These are phyloP conservation scores for Gossypium schwendimanii DNA, from an alignment of 441 rosid genomes.

Conservation along the genomic window DNA sequence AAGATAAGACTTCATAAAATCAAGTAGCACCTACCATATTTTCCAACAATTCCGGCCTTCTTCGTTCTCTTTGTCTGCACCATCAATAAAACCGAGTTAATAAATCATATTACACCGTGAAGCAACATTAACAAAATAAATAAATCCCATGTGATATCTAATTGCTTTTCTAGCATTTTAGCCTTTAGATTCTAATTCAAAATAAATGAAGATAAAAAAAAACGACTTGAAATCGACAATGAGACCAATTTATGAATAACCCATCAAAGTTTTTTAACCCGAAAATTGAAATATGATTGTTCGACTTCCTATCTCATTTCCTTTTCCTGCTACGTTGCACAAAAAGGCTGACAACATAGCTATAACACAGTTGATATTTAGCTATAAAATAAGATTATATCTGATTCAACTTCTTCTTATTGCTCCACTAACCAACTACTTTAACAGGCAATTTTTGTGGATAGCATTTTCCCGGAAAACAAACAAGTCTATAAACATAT, in stretches of 20 bases:
- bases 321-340: not conserved
- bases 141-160: not conserved
- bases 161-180: not conserved
- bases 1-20: not conserved
- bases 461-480: not conserved
- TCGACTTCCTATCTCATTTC: not conserved
- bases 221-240: not conserved
- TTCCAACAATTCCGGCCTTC: slow-evolving; percentile 48
- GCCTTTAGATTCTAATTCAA: not conserved
- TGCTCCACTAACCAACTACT: not conserved
- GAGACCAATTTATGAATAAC: not conserved
- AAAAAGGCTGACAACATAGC: not conserved
- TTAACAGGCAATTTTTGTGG: not conserved
- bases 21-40: slow-evolving; percentile 26
- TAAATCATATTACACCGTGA: not conserved
- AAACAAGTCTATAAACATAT: not conserved
- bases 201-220: not conserved
- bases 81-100: not conserved
- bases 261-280: not conserved
- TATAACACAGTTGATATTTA: not conserved
- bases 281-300: not conserved
- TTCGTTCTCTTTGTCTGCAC: slow-evolving; percentile 42
- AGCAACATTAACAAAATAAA: not conserved
- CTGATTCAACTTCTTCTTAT: not conserved
- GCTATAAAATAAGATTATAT: not conserved